Percentiles rank a stretch among this genome's conserved stretches.
Conservation (phyloP, 2,329 filamentous ascomycete species). For the Aspergillus unguis region DNA sequence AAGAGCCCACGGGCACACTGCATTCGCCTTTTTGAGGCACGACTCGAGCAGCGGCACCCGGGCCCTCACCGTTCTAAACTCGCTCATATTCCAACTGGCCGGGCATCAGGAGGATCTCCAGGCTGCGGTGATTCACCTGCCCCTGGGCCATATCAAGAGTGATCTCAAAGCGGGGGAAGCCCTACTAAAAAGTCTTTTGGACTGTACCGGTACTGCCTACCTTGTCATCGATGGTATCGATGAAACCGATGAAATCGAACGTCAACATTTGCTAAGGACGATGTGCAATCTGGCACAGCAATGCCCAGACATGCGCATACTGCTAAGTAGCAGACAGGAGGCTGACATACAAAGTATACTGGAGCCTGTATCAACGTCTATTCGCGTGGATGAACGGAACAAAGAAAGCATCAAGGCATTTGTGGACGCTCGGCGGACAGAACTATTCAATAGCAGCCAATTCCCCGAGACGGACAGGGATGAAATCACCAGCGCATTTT, state of each 20-base stretch:
- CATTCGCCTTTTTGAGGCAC: constrained; percentile 12
- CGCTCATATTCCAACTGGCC: constrained; percentile 25
- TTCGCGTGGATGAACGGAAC: constrained; percentile 7
- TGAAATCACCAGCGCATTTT: background rate
- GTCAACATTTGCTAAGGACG: constrained; percentile 8
- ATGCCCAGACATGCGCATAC: constrained; percentile 3
- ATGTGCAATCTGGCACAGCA: background rate
- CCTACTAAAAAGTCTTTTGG: constrained; percentile 16
- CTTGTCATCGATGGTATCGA: constrained; percentile 31
- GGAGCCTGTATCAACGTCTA: background rate
- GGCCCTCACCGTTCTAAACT: constrained; percentile 20
- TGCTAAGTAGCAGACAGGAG: constrained; percentile 10
- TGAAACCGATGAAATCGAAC: constrained; percentile 23
- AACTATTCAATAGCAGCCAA: background rate
- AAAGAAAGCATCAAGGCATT: constrained; percentile 6
- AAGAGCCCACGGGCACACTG: background rate
- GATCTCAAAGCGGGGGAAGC: constrained; percentile 20
- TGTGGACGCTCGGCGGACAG: background rate
- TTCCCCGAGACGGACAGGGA: background rate
- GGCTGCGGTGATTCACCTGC: constrained; percentile 13
- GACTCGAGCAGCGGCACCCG: constrained; percentile 8
- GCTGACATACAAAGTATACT: constrained; percentile 1
- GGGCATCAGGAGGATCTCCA: constrained; percentile 20
- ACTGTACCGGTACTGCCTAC: constrained; percentile 19
- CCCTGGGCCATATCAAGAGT: constrained; percentile 5